A percentile compares a stretch with the other conserved stretches of the same genome.
Conservation (phyloP, 179 eudicot genomes). For the Drosera spatulata region DNA sequence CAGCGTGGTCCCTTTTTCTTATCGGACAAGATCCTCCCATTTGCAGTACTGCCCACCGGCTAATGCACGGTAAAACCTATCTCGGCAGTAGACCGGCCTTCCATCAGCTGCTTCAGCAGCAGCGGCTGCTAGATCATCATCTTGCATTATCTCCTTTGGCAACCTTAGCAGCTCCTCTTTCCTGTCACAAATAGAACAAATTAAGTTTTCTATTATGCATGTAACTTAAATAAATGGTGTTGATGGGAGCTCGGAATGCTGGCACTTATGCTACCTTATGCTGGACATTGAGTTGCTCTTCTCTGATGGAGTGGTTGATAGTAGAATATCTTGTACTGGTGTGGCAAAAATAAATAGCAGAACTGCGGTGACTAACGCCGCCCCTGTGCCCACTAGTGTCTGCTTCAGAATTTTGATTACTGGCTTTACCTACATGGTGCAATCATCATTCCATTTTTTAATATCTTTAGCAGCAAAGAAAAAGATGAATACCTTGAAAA, state of each 20-base stretch:
- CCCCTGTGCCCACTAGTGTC: slow-evolving; percentile 85
- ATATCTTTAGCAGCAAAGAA: background rate
- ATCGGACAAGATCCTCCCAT: slow-evolving; percentile 91
- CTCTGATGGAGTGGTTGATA: slow-evolving; percentile 23
- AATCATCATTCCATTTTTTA: background rate
- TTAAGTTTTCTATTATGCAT: too few species aligned
- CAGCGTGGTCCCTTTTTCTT: too few species aligned
- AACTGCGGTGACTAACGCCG: slow-evolving; percentile 60
- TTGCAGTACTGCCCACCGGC: slow-evolving; percentile 99
- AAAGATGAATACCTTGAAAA: background rate
- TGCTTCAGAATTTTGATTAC: slow-evolving; percentile 90
- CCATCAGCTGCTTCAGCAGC: slow-evolving; percentile 99
- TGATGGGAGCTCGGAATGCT: too few species aligned
- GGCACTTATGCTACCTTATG: slow-evolving; percentile 51
- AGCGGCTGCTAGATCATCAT: slow-evolving; percentile 84
- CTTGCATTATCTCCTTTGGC: slow-evolving; percentile 58
- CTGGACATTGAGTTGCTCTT: slow-evolving; percentile 36
- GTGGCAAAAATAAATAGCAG: slow-evolving; percentile 65
- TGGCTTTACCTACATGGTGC: slow-evolving; percentile 98
- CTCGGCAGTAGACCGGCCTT: slow-evolving; percentile 93
- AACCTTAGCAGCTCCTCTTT: slow-evolving; percentile 77
- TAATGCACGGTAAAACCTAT: slow-evolving; percentile 77
- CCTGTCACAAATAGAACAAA: too few species aligned
- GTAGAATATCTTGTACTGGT: slow-evolving; percentile 71
- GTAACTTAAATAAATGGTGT: too few species aligned